These are phyloP conservation scores for Taphrina betulina DNA, from an alignment of 1,139 yeast genomes.

Conservation along the genomic window DNA sequence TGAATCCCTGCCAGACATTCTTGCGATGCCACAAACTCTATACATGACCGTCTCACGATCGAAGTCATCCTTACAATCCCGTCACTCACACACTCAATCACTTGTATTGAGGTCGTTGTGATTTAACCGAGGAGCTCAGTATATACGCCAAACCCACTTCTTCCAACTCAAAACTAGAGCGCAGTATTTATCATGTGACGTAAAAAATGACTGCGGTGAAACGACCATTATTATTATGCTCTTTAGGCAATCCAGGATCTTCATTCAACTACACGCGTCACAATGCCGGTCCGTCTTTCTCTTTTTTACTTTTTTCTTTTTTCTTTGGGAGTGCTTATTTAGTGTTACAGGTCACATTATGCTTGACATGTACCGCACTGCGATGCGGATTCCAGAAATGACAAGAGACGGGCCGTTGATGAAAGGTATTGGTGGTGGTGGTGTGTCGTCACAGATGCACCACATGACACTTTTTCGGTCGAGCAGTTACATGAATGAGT, in stretches of 20 bases:
- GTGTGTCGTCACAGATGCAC: background rate
- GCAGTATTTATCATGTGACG: too few relatives aligned
- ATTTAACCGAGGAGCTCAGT: too few relatives aligned
- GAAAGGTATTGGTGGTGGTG: background rate
- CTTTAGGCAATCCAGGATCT: slow-evolving; percentile 8
- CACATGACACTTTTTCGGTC: slow-evolving; percentile 12
- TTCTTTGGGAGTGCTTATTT: too few relatives aligned
- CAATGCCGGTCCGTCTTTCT: slow-evolving; percentile 17
- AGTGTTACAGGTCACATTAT: slow-evolving; percentile 3
- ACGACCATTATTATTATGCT: slow-evolving; percentile 8
- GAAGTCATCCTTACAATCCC: slow-evolving; percentile 20
- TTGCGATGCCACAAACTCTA: background rate
- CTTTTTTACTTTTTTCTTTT: too few relatives aligned
- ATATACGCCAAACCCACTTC: too few relatives aligned
- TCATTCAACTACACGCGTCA: slow-evolving; percentile 14
- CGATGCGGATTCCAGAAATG: slow-evolving; percentile 12
- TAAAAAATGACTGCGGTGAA: too few relatives aligned
- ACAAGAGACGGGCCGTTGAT: too few relatives aligned
- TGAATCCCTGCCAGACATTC: slow-evolving; percentile 5
- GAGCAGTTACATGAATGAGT: slow-evolving; percentile 19
- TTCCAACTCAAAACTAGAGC: too few relatives aligned
- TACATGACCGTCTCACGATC: slow-evolving; percentile 13
- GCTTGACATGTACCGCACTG: slow-evolving; percentile 6
- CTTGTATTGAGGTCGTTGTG: too few relatives aligned
- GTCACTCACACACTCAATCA: too few relatives aligned